These are phyloP conservation scores for Mycena sanguinolenta DNA, from an alignment of 768 basidiomycete species.

Conservation along the genomic window DNA sequence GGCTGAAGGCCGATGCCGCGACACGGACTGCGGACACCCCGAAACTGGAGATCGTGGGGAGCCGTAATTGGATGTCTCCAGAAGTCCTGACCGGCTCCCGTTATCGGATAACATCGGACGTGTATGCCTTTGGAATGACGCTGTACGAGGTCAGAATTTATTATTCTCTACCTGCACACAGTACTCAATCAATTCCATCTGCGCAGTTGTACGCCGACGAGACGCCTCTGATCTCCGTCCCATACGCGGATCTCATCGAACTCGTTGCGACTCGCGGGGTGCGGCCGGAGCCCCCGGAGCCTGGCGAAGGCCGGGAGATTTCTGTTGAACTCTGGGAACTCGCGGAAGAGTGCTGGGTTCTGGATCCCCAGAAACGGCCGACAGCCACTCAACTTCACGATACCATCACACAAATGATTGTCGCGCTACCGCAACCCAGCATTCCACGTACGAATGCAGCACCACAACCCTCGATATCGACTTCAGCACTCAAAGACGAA, in stretches of 20 bases:
- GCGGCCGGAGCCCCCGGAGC: conserved; percentile 41
- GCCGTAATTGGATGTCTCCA: conserved; percentile 47
- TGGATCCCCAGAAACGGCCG: conserved; percentile 36
- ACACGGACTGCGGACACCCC: conserved; percentile 27
- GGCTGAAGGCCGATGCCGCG: conserved; percentile 23
- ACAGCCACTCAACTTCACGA: conserved; percentile 18
- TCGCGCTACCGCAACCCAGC: too few species aligned
- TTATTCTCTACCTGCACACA: not conserved
- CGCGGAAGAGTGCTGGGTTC: conserved; percentile 42
- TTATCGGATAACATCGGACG: conserved; percentile 36
- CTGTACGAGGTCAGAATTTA: conserved; percentile 41
- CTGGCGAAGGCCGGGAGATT: conserved; percentile 37
- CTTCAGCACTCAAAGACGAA: not conserved
- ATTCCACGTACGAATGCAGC: too few species aligned
- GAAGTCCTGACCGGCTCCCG: conserved; percentile 40
- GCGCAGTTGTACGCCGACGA: conserved; percentile 36
- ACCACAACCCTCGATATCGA: not conserved
- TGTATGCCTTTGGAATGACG: conserved; percentile 46
- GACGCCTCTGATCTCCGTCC: conserved; percentile 35
- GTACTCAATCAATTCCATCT: not conserved
- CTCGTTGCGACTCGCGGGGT: conserved; percentile 31
- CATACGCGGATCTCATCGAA: conserved; percentile 32
- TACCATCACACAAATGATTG: conserved; percentile 7
- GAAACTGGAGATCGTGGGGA: conserved; percentile 36
- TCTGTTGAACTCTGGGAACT: conserved; percentile 42